Base-by-base conservation (phyloP, 2,329 filamentous ascomycete genomes). In the Pseudogymnoascus sp. region DNA sequence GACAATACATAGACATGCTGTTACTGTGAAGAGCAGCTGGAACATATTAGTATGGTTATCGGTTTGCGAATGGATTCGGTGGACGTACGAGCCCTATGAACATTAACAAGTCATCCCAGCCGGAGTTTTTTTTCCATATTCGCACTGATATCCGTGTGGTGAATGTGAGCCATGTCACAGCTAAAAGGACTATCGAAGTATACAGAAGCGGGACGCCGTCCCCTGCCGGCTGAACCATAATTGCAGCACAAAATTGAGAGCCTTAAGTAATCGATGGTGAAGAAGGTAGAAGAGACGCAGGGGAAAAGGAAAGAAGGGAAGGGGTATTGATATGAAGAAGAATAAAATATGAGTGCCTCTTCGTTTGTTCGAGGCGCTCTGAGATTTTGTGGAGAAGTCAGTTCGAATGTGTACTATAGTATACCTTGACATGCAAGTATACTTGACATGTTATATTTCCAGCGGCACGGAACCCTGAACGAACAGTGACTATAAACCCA, bases 21-120 rank as follows among this genome's bases (percentile, higher is more conserved):
- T 70, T 8, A 69, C 63, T 6, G 67, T 63, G 52, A 68, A 70
- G 28, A 70, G 62, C 8, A 67, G 37, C 68, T 70, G 18, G 13
- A n/a, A 18, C 21, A 33, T 13, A 21, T 61, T 58, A 63, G 48
- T 57, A 65, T 13, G 19, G 59, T 38, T 6, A 23, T 39, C n/a
- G 18, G 19, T 18, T 37, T 9, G 19, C 3, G 37, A 52, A 28
- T n/a, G 26, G 23, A 34, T 12, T 13, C 18, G 33, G 30, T n/a
- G 19, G 10, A 60, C 66, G 33, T 65, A 70, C 69, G 8, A 69
- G 59, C 6, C 69, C 69, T 37, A 61, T 35, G 8, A 23, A 41
- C 69, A 70, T 70, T 18, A 67, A 23, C 37, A 61, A 61, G 55
- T 70, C 68, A 62, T 70, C 69, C 30, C 63, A 5, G 3, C 69